Conservation (phyloP, 768 basidiomycete species). For the Coprinopsis cinerea region DNA sequence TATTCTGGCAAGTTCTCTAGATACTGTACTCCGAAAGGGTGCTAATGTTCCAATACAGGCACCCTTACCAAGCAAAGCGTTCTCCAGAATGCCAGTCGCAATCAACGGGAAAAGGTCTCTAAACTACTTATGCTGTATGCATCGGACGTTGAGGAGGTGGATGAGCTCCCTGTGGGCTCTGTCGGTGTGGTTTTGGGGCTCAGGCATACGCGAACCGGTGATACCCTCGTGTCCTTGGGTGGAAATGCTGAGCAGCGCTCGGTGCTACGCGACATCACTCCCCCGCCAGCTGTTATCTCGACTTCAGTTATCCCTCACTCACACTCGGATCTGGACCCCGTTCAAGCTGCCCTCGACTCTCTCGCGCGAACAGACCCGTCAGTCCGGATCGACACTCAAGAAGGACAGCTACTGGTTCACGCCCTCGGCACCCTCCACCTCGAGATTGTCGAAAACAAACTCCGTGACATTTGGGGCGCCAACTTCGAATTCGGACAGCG, state of each 20-base stretch:
- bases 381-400: conserved; percentile 69
- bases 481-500: conserved; percentile 73
- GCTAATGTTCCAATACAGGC: conserved; percentile 34
- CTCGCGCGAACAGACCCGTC: conserved; percentile 88
- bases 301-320: conserved; percentile 77
- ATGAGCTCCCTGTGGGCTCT: conserved; percentile 72
- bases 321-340: conserved; percentile 70
- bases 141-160: conserved; percentile 68
- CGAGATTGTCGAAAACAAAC: conserved; percentile 82
- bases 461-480: conserved; percentile 74
- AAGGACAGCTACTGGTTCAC: conserved; percentile 79
- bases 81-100: conserved; percentile 60
- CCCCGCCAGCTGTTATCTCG: conserved; percentile 83
- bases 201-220: conserved; percentile 80
- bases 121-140: conserved; percentile 80
- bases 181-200: conserved; percentile 83
- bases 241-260: conserved; percentile 31
- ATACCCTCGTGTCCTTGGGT: conserved; percentile 64
- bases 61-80: conserved; percentile 58
- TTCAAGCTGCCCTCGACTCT: conserved; percentile 67
- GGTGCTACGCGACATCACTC: conserved; percentile 56
- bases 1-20: conserved; percentile 62
- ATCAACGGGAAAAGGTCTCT: conserved; percentile 65
- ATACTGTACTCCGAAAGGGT: conserved; percentile 2
- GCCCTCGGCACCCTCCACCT: conserved; percentile 83